A percentile compares a stretch with the other conserved stretches of the same genome.
These are phyloP conservation scores for Saturnispora kantuleensis DNA, from an alignment of 805 yeast species.

Conservation along the genomic window DNA sequence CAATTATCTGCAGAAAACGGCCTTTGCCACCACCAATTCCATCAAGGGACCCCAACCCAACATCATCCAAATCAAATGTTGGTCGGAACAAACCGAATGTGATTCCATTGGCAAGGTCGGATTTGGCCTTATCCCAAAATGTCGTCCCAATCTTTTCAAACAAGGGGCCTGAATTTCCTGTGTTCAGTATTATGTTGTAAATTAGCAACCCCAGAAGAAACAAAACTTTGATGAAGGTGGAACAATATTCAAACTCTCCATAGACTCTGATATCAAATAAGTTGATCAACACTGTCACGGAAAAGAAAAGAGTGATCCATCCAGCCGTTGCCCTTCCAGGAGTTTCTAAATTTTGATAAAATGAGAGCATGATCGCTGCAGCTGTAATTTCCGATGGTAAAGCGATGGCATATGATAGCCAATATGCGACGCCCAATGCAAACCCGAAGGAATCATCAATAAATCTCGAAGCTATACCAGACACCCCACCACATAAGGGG, in stretches of 20 bases:
- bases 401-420: slow-evolving; percentile 62
- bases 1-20: slow-evolving; percentile 46
- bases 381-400: slow-evolving; percentile 77
- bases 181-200: slow-evolving; percentile 54
- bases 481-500: slow-evolving; percentile 70
- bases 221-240: slow-evolving; percentile 48
- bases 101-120: slow-evolving; percentile 36
- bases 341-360: slow-evolving; percentile 46
- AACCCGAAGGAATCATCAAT: slow-evolving; percentile 74
- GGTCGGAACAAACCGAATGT: slow-evolving; percentile 71
- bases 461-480: slow-evolving; percentile 65
- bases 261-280: slow-evolving; percentile 60
- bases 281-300: slow-evolving; percentile 39
- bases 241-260: slow-evolving; percentile 64
- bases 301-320: slow-evolving; percentile 53
- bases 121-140: slow-evolving; percentile 53
- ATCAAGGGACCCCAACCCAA: slow-evolving; percentile 39
- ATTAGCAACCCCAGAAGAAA: slow-evolving; percentile 46
- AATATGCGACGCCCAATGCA: slow-evolving; percentile 64
- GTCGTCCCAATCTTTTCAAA: slow-evolving; percentile 48
- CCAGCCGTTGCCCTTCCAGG: slow-evolving; percentile 50
- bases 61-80: slow-evolving; percentile 54
- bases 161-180: slow-evolving; percentile 42
- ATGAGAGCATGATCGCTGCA: slow-evolving; percentile 64
- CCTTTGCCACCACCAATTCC: slow-evolving; percentile 60